These are phyloP conservation scores for Quercus wislizeni DNA, from an alignment of 306 rosid species.

Conservation along the genomic window DNA sequence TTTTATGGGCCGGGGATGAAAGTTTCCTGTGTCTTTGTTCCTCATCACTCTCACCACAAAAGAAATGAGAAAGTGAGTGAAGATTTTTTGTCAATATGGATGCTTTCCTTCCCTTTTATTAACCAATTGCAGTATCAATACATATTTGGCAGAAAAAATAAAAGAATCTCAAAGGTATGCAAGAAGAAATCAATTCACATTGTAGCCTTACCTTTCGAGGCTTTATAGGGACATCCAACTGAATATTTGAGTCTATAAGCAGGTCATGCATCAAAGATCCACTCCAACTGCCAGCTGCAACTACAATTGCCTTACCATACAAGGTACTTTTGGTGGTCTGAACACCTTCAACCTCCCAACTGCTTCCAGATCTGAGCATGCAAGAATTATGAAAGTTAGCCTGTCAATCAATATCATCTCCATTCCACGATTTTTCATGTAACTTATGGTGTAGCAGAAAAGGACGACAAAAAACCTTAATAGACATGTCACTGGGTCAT, in stretches of 20 bases:
- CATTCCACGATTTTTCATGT: background rate
- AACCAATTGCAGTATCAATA: slow-evolving; percentile 1
- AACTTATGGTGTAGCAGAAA: slow-evolving; percentile 7
- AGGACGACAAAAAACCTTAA: slow-evolving; percentile 49
- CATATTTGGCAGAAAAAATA: slow-evolving; percentile 2
- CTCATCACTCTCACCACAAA: background rate
- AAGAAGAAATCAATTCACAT: slow-evolving; percentile 14
- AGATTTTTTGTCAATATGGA: background rate
- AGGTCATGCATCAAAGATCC: slow-evolving; percentile 78
- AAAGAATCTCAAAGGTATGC: slow-evolving; percentile 12
- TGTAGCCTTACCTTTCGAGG: slow-evolving; percentile 76
- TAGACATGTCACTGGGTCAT: slow-evolving; percentile 71
- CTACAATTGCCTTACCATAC: slow-evolving; percentile 66
- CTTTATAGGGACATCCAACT: slow-evolving; percentile 62
- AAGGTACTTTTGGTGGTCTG: slow-evolving; percentile 59
- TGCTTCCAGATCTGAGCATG: slow-evolving; percentile 54
- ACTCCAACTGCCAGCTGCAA: slow-evolving; percentile 97
- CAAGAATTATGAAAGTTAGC: slow-evolving; percentile 12
- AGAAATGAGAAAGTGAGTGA: background rate
- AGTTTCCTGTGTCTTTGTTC: background rate
- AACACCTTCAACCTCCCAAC: slow-evolving; percentile 52
- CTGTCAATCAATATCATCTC: background rate
- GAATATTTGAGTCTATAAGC: slow-evolving; percentile 52
- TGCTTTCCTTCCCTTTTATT: background rate
- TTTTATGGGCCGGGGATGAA: background rate